Conservation (phyloP, 495 filamentous ascomycete genomes). For the Halenospora varia region DNA sequence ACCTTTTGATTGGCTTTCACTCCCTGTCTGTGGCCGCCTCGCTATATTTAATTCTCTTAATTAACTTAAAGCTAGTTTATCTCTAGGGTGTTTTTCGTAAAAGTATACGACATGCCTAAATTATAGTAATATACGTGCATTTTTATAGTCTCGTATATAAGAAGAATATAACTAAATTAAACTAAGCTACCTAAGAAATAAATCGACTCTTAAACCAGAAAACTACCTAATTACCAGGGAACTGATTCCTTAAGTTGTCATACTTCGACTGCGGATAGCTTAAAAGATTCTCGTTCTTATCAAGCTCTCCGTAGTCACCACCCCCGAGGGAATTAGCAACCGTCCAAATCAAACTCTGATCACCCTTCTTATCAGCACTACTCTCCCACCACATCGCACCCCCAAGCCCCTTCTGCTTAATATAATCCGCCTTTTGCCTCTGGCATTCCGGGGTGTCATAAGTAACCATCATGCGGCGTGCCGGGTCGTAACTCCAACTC, state of each 20-base stretch:
- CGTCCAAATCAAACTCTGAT: slow-evolving; percentile 59
- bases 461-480: slow-evolving; percentile 54
- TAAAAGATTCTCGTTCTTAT: slow-evolving; percentile 32
- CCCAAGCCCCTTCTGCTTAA: slow-evolving; percentile 58
- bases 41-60: too few relatives aligned
- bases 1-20: neutral
- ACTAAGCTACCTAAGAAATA: too few relatives aligned
- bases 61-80: too few relatives aligned
- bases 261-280: slow-evolving; percentile 34
- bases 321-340: slow-evolving; percentile 37
- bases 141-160: too few relatives aligned
- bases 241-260: too few relatives aligned
- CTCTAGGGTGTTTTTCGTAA: too few relatives aligned
- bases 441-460: slow-evolving; percentile 68
- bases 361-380: slow-evolving; percentile 60
- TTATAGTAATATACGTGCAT: too few relatives aligned
- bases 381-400: slow-evolving; percentile 92
- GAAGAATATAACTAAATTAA: too few relatives aligned
- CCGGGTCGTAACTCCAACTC: slow-evolving; percentile 64
- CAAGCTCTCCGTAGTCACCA: slow-evolving; percentile 24
- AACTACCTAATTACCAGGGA: too few relatives aligned
- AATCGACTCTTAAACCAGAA: too few relatives aligned
- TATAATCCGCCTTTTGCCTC: slow-evolving; percentile 58
- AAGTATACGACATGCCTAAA: too few relatives aligned
- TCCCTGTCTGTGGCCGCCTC: neutral